phyloP scores from a whole-genome alignment of 345 rosid species.

The Citrus trifoliata region DNA sequence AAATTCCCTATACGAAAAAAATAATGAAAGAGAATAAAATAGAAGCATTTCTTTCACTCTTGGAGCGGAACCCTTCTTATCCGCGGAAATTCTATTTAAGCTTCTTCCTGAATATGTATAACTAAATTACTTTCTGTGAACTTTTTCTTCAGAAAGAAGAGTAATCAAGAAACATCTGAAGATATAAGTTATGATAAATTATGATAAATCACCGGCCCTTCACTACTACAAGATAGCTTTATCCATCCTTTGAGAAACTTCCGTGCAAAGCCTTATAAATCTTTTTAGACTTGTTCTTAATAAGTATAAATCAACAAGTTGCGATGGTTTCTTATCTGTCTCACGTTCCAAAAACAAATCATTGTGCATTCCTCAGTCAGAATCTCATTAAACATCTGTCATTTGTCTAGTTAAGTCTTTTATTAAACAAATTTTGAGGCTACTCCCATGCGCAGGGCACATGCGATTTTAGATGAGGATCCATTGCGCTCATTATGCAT shows the following conservation, averaged over 20 bases:
- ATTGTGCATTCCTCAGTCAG: background rate
- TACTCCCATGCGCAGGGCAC: background rate
- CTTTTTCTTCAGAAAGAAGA: background rate
- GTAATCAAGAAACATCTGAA: constrained; percentile 77
- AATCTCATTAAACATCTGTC: background rate
- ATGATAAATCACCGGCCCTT: too few relatives aligned
- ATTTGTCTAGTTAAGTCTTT: background rate
- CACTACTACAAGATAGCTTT: background rate
- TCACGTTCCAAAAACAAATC: constrained; percentile 76
- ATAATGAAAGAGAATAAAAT: background rate
- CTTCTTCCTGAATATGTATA: background rate
- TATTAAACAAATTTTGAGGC: background rate
- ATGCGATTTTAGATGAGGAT: background rate
- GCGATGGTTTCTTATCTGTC: constrained; percentile 81
- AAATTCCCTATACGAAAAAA: too few relatives aligned
- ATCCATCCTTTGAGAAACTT: background rate
- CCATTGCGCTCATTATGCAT: background rate
- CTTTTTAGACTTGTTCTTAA: constrained; percentile 58
- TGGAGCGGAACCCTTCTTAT: constrained; percentile 23
- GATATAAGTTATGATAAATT: too few relatives aligned
- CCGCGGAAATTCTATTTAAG: too few relatives aligned
- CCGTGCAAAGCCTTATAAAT: constrained; percentile 46
- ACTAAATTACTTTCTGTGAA: background rate
- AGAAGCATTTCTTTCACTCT: constrained; percentile 33
- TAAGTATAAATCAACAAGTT: constrained; percentile 65